Evolutionary conservation across 2,329 filamentous ascomycete genomes (phyloP), one percentile per base, ranked within the genome.

Genomic region (Incumbomyces lentus): DNA sequence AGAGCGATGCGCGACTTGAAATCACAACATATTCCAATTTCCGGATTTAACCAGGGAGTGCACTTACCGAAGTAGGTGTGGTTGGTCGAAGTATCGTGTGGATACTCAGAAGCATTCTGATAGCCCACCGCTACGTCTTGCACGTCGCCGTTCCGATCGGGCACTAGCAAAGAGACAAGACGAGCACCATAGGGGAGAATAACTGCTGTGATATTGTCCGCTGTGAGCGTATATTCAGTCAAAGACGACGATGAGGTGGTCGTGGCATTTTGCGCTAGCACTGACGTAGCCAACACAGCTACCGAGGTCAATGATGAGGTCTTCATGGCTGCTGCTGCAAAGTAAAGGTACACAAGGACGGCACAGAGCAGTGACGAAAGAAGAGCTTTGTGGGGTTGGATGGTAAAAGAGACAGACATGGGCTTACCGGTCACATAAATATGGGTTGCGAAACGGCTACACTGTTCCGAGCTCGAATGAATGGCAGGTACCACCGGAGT

Each of bases 81-180:
- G 40, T 67, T 68, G 29, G 67, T 71, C 49, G 67, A 55, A 7
- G 64, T 65, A 51, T 74, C 70, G 19, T 60, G 59, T 40, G 70
- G 50, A 54, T 74, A 69, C 50, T 66, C 53, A 16, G 59, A 59
- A 2, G 66, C 61, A 49, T 71, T 62, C 50, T 75, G 72, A 46
- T 73, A 75, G 34, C 73, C 73, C 6, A 73, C 62, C 13, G 67
- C 64, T 29, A 75, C 64, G 55, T 75, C 73, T 55, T 73, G 71
- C 12, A 60, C 49, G 3, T 64, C 62, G 47, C 70, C 73, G 50
- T 72, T 58, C 49, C 70, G 68, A 50, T 74, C 71, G 14, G 69
- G 68, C n/a, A 76, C 69, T 37, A 69, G 60, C 32, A 73, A 53
- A 6, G 68, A 71, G 26, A 64, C 70, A 34, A 72, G 53, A 37